Conservation (phyloP, 345 rosid species). For the Jatropha curcas region DNA sequence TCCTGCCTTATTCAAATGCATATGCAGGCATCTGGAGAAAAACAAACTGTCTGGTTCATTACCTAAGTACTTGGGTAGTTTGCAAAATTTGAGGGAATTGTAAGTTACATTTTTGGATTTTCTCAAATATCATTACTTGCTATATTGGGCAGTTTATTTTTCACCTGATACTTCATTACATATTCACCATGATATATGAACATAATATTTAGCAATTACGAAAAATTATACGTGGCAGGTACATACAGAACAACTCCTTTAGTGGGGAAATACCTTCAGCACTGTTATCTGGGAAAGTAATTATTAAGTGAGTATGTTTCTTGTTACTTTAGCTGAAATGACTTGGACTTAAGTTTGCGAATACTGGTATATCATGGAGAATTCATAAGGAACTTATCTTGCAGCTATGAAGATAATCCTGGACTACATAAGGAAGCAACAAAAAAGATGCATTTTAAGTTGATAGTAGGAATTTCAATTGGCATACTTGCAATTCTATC, state of each 20-base stretch:
- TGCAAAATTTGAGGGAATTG: constrained; percentile 78
- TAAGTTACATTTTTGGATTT: constrained; percentile 38
- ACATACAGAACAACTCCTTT: constrained; percentile 79
- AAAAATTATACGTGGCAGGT: constrained; percentile 50
- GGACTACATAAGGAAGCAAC: constrained; percentile 51
- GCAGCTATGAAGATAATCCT: constrained; percentile 66
- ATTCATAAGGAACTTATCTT: constrained; percentile 21
- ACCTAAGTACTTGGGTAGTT: constrained; percentile 63
- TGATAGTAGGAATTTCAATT: constrained; percentile 61
- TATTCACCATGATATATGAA: not conserved
- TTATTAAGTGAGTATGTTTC: constrained; percentile 59
- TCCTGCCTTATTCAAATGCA: constrained; percentile 13
- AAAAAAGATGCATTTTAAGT: constrained; percentile 41
- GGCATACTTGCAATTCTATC: constrained; percentile 52
- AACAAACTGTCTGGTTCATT: constrained; percentile 72
- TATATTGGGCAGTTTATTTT: not conserved
- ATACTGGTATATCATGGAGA: not conserved
- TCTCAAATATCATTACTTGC: not conserved
- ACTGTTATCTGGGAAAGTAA: constrained; percentile 55
- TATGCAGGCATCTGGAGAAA: constrained; percentile 88
- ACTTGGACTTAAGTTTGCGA: not conserved
- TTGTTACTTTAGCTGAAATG: constrained; percentile 6
- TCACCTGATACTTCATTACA: not conserved
- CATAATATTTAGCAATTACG: not conserved
- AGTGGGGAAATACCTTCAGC: constrained; percentile 65